These are phyloP conservation scores for Antrodiella citrinella DNA, from an alignment of 768 basidiomycete species.

Conservation along the genomic window DNA sequence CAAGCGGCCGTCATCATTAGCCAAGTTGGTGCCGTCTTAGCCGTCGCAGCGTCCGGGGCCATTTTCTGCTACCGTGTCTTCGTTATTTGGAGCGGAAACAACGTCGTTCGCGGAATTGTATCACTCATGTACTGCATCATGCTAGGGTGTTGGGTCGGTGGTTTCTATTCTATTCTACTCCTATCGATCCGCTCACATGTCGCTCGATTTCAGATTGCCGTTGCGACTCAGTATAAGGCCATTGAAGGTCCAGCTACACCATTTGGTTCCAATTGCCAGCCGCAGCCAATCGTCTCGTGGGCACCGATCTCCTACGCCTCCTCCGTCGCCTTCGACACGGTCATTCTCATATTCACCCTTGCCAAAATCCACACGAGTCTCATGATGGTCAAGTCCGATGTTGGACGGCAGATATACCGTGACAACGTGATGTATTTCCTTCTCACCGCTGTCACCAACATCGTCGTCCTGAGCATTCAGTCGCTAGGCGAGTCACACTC, in stretches of 20 bases:
- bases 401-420: slow-evolving; percentile 5
- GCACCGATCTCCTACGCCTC: slow-evolving; percentile 27
- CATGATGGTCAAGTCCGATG: slow-evolving; percentile 4
- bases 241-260: slow-evolving; percentile 20
- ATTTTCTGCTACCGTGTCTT: slow-evolving; percentile 29
- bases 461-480: slow-evolving; percentile 12
- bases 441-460: slow-evolving; percentile 10
- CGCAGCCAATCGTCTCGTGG: slow-evolving; percentile 25
- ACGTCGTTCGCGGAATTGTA: slow-evolving; percentile 19
- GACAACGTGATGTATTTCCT: slow-evolving; percentile 10
- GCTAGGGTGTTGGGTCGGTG: slow-evolving; percentile 4
- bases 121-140: slow-evolving; percentile 4
- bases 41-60: slow-evolving; percentile 23
- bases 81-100: slow-evolving; percentile 26
- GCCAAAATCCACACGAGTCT: slow-evolving; percentile 7
- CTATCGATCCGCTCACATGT: too few species aligned
- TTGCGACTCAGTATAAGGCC: slow-evolving; percentile 23
- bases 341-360: slow-evolving; percentile 21
- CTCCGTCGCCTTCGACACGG: slow-evolving; percentile 24
- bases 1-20: slow-evolving; percentile 24
- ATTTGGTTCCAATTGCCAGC: slow-evolving; percentile 29
- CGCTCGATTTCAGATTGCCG: slow-evolving; percentile 25
- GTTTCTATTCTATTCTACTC: too few species aligned
- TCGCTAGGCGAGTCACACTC: slow-evolving; percentile 6
- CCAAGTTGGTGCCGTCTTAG: slow-evolving; percentile 23